Conservation (phyloP, 371 early-diverging fungal genomes). For the Actinomucor elegans region DNA sequence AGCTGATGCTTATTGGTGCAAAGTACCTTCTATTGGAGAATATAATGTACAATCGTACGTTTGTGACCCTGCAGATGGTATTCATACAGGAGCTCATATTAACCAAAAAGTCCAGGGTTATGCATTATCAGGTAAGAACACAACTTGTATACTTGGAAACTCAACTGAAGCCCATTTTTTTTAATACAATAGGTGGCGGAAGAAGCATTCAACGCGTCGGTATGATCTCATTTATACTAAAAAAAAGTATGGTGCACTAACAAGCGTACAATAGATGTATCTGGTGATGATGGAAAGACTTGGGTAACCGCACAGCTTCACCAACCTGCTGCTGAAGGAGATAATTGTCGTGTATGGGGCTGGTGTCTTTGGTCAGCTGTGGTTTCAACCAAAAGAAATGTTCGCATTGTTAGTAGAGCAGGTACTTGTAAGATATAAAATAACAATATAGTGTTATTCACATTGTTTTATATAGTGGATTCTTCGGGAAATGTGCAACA, state of each 20-base stretch:
- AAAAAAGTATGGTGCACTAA: no score
- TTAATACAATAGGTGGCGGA: conserved; percentile 46
- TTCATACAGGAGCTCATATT: conserved; percentile 5
- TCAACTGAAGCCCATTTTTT: no score
- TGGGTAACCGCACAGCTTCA: conserved; percentile 67
- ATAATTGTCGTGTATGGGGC: conserved; percentile 55
- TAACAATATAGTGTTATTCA: not conserved
- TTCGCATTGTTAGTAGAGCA: conserved; percentile 67
- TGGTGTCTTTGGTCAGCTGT: conserved; percentile 79
- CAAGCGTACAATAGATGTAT: conserved; percentile 69
- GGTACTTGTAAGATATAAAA: conserved; percentile 37
- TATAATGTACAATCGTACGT: conserved; percentile 73
- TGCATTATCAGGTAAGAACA: conserved; percentile 41
- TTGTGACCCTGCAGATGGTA: conserved; percentile 52
- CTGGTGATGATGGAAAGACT: conserved; percentile 77
- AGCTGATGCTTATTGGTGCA: conserved; percentile 51
- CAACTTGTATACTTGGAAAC: no score
- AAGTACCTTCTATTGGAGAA: conserved; percentile 70
- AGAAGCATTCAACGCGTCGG: conserved; percentile 70
- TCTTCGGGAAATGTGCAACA: conserved; percentile 79
- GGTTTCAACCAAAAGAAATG: conserved; percentile 28
- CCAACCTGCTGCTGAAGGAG: conserved; percentile 30
- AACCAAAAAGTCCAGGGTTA: conserved; percentile 32
- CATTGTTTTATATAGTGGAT: conserved; percentile 50
- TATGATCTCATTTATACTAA: conserved; percentile 18